Conservation (phyloP, 192 early-diverging fungal species). For the Geranomyces michiganensis region DNA sequence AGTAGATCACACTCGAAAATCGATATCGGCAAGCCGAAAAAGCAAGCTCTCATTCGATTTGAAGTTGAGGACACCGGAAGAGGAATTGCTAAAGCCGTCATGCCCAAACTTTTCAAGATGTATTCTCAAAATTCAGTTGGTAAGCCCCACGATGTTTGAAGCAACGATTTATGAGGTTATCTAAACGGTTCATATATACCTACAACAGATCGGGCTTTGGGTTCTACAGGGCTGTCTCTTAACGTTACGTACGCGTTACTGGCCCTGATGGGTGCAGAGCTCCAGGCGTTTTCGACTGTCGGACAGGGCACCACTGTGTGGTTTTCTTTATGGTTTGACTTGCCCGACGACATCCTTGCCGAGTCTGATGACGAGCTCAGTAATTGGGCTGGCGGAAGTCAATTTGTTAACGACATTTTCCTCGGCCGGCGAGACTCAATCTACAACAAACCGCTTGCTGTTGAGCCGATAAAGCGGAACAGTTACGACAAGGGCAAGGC, state of each 20-base stretch:
- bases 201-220: conserved; percentile 26
- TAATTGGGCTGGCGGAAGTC: conserved; percentile 4
- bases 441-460: not conserved
- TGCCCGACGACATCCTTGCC: conserved; percentile 13
- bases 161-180: not conserved
- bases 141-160: not conserved
- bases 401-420: conserved; percentile 8
- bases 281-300: conserved; percentile 11
- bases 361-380: conserved; percentile 12
- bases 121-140: conserved; percentile 19
- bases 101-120: conserved; percentile 28
- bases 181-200: too few relatives aligned
- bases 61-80: conserved; percentile 34
- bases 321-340: conserved; percentile 27
- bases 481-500: not conserved
- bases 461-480: not conserved
- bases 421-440: conserved; percentile 7
- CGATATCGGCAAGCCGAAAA: not conserved
- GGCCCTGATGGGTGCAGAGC: conserved; percentile 22
- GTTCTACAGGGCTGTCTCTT: conserved; percentile 26
- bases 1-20: too few relatives aligned
- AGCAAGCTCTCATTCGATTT: conserved; percentile 22
- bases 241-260: conserved; percentile 30
- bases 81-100: conserved; percentile 10
- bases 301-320: conserved; percentile 22